These are phyloP conservation scores for Strobilomyces dryophilus DNA, from an alignment of 768 basidiomycete species.

Conservation along the genomic window DNA sequence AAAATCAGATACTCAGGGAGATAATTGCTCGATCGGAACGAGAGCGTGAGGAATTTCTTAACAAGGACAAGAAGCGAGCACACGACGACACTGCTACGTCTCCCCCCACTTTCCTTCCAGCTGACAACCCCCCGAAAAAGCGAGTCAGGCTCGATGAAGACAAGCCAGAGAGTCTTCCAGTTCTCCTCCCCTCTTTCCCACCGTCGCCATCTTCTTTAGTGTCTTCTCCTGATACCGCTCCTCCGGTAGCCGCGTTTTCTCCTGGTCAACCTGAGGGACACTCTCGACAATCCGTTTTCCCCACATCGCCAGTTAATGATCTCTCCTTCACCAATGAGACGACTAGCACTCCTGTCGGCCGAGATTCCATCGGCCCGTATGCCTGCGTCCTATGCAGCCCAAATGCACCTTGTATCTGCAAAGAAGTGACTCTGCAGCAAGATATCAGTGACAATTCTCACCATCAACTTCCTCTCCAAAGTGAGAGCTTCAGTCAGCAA, in stretches of 20 bases:
- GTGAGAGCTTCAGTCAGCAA: conserved; percentile 9
- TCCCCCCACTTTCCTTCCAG: conserved; percentile 21
- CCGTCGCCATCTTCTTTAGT: conserved; percentile 45
- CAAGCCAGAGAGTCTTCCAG: conserved; percentile 12
- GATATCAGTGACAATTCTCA: conserved; percentile 12
- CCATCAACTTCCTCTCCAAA: conserved; percentile 13
- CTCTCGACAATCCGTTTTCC: conserved; percentile 27
- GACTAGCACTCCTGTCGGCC: conserved; percentile 31
- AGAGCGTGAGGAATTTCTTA: conserved; percentile 27
- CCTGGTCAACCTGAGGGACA: conserved; percentile 26
- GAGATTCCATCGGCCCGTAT: conserved; percentile 30
- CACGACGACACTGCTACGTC: conserved; percentile 47
- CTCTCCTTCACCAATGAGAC: conserved; percentile 35
- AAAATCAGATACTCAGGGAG: conserved; percentile 60
- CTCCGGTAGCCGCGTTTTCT: conserved; percentile 28
- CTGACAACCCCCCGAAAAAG: conserved; percentile 34
- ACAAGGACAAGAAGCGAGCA: conserved; percentile 53
- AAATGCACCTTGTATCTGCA: conserved; percentile 71
- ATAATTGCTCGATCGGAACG: conserved; percentile 42
- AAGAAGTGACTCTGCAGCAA: conserved; percentile 56
- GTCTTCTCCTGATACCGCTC: conserved; percentile 46
- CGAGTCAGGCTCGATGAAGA: conserved; percentile 31
- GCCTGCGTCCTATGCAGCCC: conserved; percentile 74
- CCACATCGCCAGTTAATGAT: conserved; percentile 27
- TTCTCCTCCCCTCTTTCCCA: conserved; percentile 22